Evolutionary conservation across 2,329 filamentous ascomycete species (phyloP), one percentile per base, ranked within the genome.

Genomic region (Alternaria gaisen): DNA sequence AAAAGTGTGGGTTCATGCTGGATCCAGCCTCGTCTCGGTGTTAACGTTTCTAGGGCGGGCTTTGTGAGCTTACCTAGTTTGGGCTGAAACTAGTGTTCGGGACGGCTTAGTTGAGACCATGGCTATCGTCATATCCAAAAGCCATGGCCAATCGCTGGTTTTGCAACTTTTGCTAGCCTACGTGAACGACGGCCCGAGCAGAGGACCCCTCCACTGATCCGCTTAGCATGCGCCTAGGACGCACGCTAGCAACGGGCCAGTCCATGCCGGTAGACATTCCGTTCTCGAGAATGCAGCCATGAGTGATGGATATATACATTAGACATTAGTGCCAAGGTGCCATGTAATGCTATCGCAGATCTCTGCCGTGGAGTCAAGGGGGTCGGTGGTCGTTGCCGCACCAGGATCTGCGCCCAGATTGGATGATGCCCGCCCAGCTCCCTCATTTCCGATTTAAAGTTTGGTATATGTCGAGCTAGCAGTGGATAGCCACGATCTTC

Each of bases 181-280:
- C 9, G 44, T 48, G 44, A 34, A 48, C 44, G 44, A 48, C 44
- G 44, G 44, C 44, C 43, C 43, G 43, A 20, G 44, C 43, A 10
- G 28, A 20, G 28, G 32, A 16, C 28, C n/a, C 28, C 4, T 12
- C 44, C 28, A 48, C 44, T 48, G 32, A 10, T 18, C 28, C 28
- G 28, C 28, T 34, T 34, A 32, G 44, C 20, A 6, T 12, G 18
- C 44, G 28, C 44, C 16, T 34, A 32, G 44, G 5, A 6, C 18
- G 4, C n/a, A 14, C 44, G 28, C 44, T 34, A 48, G 28, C 28
- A 48, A 48, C 7, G 44, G 12, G 44, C 44, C 18, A 18, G 28
- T 48, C 18, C 22, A 18, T 24, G 18, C 44, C 44, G 18, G 34
- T n/a, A n/a, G 14, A 16, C 34, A n/a, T n/a, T n/a, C 34, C 34